Base-by-base conservation (phyloP, 1,284 basidiomycete species). In the Xerocomus cyaneibrunnescens region DNA sequence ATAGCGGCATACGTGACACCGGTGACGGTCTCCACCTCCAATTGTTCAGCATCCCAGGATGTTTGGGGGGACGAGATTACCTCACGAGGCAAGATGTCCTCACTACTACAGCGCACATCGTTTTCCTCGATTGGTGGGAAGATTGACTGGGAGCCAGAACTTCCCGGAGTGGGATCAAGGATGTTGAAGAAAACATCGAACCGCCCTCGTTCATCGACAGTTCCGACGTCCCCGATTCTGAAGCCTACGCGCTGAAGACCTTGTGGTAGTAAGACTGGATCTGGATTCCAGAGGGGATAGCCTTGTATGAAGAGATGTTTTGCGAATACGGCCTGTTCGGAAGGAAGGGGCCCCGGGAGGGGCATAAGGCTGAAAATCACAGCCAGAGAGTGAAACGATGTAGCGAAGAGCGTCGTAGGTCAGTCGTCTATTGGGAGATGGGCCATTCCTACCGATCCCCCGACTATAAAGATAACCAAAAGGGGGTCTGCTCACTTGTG, bases 171-270 rank as follows among this genome's bases (percentile, higher is more conserved):
- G 5, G 50, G 27, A 6, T 52, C 30, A n/a, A 52, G 30, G 4
- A 54, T 38, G n/a, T 54, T 54, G 32, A 55, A 55, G 7, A 49
- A 43, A 5, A 31, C 10, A 2, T 55, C 35, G 7, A 54, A 55
- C 4, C 27, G 27, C 10, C 40, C 53, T 14, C 21, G 21, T 1
- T 54, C 36, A 23, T 54, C 36, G 9, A 54, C 41, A 13, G 21
- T 27, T 0, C 51, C 52, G 10, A 54, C 52, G 7, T 54, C 52
- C 22, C 52, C n/a, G 17, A 35, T 31, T 13, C 13, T 31, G 9
- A 4, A 13, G 3, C 52, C 52, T 1, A 21, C 22, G 7, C 12
- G 14, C 21, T 38, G 23, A 12, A 2, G 9, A 21, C 7, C 13
- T 7, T 4, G 16, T 9, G 44, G 47, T 7, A 48, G 12, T 10